Evolutionary conservation across 129 eudicot genomes (phyloP).

Genomic region (Flaveria bidentis): DNA sequence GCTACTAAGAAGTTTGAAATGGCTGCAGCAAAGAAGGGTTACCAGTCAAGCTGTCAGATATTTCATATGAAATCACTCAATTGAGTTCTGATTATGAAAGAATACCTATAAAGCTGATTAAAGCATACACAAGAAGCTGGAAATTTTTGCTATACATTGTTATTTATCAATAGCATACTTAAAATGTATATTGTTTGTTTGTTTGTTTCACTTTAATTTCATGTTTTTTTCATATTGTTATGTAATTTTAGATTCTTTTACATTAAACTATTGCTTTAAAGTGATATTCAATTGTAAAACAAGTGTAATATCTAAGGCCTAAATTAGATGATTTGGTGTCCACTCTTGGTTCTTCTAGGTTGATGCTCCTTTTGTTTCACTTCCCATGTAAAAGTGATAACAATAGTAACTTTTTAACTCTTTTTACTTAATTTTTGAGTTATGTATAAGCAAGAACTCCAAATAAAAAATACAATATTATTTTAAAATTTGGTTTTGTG

Average conservation of each 20-base stretch:
- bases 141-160: constrained; percentile 8
- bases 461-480: too few relatives aligned
- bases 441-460: too few relatives aligned
- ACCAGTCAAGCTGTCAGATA: constrained; percentile 70
- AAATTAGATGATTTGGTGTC: background rate
- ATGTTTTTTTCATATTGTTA: constrained; percentile 17
- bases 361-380: too few relatives aligned
- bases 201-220: constrained; percentile 11
- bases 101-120: constrained; percentile 19
- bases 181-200: constrained; percentile 38
- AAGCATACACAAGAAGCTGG: constrained; percentile 26
- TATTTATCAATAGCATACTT: constrained; percentile 26
- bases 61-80: constrained; percentile 69
- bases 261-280: constrained; percentile 9
- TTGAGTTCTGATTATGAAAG: constrained; percentile 27
- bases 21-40: constrained; percentile 60
- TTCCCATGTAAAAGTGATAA: background rate
- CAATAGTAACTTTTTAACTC: too few relatives aligned
- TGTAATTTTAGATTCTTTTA: constrained; percentile 17
- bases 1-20: constrained; percentile 73
- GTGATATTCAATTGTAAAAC: constrained; percentile 30
- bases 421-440: too few relatives aligned
- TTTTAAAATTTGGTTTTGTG: too few relatives aligned
- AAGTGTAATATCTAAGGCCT: background rate
- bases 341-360: background rate